Evolutionary conservation across 305 asterid genomes (phyloP).

Genomic region (Caryopteris hybrid): DNA sequence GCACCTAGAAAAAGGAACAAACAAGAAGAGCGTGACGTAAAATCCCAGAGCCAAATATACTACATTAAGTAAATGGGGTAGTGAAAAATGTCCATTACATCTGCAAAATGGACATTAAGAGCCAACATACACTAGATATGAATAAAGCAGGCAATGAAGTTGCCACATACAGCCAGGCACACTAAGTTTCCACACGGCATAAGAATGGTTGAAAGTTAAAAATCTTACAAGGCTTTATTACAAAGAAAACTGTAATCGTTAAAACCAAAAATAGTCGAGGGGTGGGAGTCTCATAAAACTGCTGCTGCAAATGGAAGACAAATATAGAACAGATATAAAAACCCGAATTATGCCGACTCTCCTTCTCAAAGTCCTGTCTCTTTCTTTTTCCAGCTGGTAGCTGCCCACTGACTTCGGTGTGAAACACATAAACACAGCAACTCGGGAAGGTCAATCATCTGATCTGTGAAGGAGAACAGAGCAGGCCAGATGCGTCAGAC

Average conservation of each 20-base stretch:
- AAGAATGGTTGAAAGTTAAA: slow-evolving; percentile 16
- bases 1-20: too few relatives aligned
- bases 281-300: slow-evolving; percentile 22
- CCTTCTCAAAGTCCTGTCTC: slow-evolving; percentile 22
- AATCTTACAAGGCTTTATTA: slow-evolving; percentile 35
- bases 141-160: slow-evolving; percentile 19
- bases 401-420: slow-evolving; percentile 4
- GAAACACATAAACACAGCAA: too few relatives aligned
- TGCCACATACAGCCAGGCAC: too few relatives aligned
- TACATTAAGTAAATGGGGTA: neutral
- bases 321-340: slow-evolving; percentile 29
- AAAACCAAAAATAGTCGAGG: slow-evolving; percentile 10
- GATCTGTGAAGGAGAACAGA: slow-evolving; percentile 78
- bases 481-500: slow-evolving; percentile 86
- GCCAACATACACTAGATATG: slow-evolving; percentile 17
- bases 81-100: slow-evolving; percentile 32
- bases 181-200: slow-evolving; percentile 21
- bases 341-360: slow-evolving; percentile 19
- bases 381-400: too few relatives aligned
- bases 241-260: slow-evolving; percentile 34
- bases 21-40: too few relatives aligned
- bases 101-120: slow-evolving; percentile 28
- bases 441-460: slow-evolving; percentile 67
- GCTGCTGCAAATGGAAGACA: slow-evolving; percentile 22
- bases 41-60: too few relatives aligned